Base-by-base conservation (phyloP, 257 asterid genomes). In the Striga asiatica region DNA sequence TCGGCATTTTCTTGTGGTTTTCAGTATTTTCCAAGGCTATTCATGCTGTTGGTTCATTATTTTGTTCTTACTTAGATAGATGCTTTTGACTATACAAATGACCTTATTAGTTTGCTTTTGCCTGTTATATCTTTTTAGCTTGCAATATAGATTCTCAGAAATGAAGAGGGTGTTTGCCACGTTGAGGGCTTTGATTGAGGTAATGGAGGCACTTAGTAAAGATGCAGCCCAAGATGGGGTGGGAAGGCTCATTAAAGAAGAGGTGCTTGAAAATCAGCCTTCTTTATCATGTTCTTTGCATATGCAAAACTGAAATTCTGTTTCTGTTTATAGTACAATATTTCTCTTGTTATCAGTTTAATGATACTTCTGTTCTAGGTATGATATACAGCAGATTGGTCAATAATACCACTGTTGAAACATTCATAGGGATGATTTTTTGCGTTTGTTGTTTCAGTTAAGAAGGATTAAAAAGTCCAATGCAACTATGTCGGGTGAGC, bases 131-230 rank as follows among this genome's bases (percentile, higher is more conserved):
- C 39, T 74, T 75, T 77, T 71, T 70, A 80, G 91, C 70, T 61
- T 80, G 79, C 77, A 77, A 50, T 71, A 35, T 52, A 76, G 82
- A 67, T 73, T 71, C 71, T 72, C 85, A 11, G 87, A 91, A 76
- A 81, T 81, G 93, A 79, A 54, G 68, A 80, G 74, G 74, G 93
- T 84, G 41, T 78, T 84, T 72, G 84, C 94, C 46, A 87, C 82
- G 54, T 58, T 84, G 81, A 84, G 89, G 81, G 98, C 98, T 60
- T 71, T 91, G 72, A 81, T 91, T 58, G 98, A 84, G 78, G 98
- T 91, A 72, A 80, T 91, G 98, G 97, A 87, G 70, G 72, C 66
- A 58, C 84, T 91, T 29, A 87, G 83, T 64, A 87, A 82, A 71
- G 95, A 87, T 66, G 94, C 76, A 22, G 66, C 85, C 39, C 78